Base-by-base conservation (phyloP, 305 asterid species). In the Fraxinus albicans region DNA sequence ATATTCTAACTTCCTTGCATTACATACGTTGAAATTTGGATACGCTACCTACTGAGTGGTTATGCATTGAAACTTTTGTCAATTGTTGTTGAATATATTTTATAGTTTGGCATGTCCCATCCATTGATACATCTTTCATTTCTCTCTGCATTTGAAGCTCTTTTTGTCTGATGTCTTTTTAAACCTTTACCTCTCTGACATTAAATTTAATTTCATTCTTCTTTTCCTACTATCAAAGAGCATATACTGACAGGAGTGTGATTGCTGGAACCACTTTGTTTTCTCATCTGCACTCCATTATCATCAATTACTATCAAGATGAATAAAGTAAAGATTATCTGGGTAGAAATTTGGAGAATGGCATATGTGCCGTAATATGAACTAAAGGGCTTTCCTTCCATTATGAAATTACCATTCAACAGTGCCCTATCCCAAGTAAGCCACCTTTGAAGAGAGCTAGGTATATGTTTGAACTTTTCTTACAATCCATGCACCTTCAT, bases 231-330 rank as follows among this genome's bases (percentile, higher is more conserved):
- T 1, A 34, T 81, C 35, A 7, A 34, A 53, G 27, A 73, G 34
- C 36, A 73, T n/a, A 21, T 3, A 63, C n/a, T 13, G 36, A n/a
- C 15, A 2, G 40, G 19, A 63, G 17, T 23, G 75, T 23, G 29
- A 38, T 76, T 79, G 75, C 38, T 79, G 67, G 10, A 25, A 67
- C 81, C 58, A 27, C 73, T 78, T 60, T 40, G 25, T 25, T 35
- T 17, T 17, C 36, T 8, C 7, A 58, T 78, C 31, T 8, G 55
- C 50, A 19, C 75, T 38, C 36, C 50, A 78, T 58, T 27, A 38
- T 76, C 63, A 79, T 67, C 36, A 65, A 65, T 25, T 47, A 60
- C 17, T 35, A 33, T 58, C n/a, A 9, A 35, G 10, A 58, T 58
- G 73, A 65, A 27, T 23, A 6, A 65, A 65, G 73, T 65, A 10